Evolutionary conservation across 495 filamentous ascomycete genomes (phyloP).

Genomic region (Penicillium crystallinum): DNA sequence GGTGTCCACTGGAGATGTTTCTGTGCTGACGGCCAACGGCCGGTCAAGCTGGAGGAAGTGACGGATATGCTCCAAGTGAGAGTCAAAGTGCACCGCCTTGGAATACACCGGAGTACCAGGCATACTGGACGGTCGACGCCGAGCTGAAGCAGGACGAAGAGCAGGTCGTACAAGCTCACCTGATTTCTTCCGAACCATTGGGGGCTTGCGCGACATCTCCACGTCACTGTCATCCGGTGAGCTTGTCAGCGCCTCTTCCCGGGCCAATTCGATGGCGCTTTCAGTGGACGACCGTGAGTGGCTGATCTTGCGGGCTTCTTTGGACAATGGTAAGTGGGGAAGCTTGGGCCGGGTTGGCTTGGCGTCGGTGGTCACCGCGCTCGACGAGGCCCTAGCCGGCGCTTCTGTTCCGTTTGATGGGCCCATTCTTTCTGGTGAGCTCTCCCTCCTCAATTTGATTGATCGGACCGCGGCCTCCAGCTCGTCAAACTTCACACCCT

Average conservation of each 20-base stretch:
- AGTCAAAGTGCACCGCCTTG: constrained; percentile 95
- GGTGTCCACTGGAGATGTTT: constrained; percentile 86
- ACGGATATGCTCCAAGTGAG: constrained; percentile 86
- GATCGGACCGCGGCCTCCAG: constrained; percentile 77
- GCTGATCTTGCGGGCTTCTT: constrained; percentile 60
- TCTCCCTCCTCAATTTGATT: constrained; percentile 62
- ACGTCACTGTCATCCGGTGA: constrained; percentile 63
- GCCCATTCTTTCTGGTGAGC: constrained; percentile 53
- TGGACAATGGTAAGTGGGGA: constrained; percentile 39
- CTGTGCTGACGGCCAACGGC: constrained; percentile 89
- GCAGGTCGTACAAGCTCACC: constrained; percentile 94
- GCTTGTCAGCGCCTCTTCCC: constrained; percentile 49
- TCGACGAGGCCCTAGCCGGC: constrained; percentile 30
- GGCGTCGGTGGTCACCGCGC: not conserved
- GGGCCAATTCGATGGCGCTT: constrained; percentile 50
- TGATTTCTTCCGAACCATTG: constrained; percentile 96
- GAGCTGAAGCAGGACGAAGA: constrained; percentile 63
- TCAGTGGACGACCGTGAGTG: constrained; percentile 87
- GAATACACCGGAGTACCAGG: constrained; percentile 92
- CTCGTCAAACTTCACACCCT: constrained; percentile 65
- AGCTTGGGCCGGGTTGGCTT: constrained; percentile 9
- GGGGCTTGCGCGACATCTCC: constrained; percentile 57
- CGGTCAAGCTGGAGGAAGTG: constrained; percentile 92
- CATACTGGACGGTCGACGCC: constrained; percentile 88
- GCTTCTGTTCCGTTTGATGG: constrained; percentile 32